Base-by-base conservation (phyloP, 1,284 basidiomycete species). In the Ceratobasidium theobromae region DNA sequence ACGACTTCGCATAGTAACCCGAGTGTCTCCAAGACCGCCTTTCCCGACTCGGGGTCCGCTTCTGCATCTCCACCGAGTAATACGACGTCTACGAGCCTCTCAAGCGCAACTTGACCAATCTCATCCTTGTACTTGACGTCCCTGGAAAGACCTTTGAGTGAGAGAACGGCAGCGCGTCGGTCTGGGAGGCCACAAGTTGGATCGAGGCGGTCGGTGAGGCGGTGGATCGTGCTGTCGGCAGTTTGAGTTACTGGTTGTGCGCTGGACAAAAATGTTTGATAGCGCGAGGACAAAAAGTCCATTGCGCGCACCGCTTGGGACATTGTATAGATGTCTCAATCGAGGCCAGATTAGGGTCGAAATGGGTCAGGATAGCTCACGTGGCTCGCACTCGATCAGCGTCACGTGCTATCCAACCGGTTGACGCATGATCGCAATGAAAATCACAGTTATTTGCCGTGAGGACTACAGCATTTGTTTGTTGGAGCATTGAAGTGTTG, bases 111-210 rank as follows among this genome's bases (percentile, higher is more conserved):
- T 69, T 84, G 81, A 11, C 91, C 93, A 21, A 97, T 89, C 67
- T 96, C 92, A 68, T 86, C 82, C 75, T 91, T 95, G 81, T 91
- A 94, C 45, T 60, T 60, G 3, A 49, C 57, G 77, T 97, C 95
- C 65, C 95, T 84, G 52, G 89, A 82, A 53, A 98, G 85, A 14
- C 95, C 95, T 76, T 98, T 98, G 71, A 99, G 84, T 0, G 93
- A 86, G 46, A 98, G 81, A 8, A 99, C 88, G 0, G 95, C 91
- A 18, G 95, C 95, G 57, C 93, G 85, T 71, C 95, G 83, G 78
- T 98, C 96, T 46, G 95, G 89, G 35, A 95, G 85, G 35, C 91
- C 84, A 0, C 91, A 88, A 1, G 89, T 85, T 12, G 93, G 92
- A 30, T 92, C 88, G 38, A 99, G 86, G 53, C 93, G 82, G 75